Evolutionary conservation across 2,329 filamentous ascomycete species (phyloP).

Genomic region (Penicillium sp.): DNA sequence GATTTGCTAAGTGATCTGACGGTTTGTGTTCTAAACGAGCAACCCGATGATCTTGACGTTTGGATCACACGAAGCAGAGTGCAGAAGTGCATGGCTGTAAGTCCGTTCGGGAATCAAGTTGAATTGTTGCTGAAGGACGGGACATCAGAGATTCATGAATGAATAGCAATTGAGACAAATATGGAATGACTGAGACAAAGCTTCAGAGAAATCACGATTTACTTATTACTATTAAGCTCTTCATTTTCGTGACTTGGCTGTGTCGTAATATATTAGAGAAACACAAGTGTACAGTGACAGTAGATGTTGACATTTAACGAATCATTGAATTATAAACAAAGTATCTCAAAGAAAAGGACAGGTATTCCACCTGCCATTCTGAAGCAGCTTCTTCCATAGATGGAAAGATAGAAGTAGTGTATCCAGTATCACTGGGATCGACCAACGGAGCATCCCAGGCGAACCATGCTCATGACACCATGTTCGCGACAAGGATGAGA

Average conservation of each 20-base stretch:
- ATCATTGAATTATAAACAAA: slow-evolving; percentile 22
- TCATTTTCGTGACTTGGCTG: no score
- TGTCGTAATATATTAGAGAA: background rate
- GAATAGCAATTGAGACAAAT: background rate
- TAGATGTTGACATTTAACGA: slow-evolving; percentile 12
- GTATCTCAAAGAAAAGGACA: slow-evolving; percentile 5
- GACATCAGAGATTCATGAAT: background rate
- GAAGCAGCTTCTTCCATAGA: slow-evolving; percentile 1
- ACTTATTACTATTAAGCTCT: no score
- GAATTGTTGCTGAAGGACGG: background rate
- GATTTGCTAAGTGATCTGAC: no score
- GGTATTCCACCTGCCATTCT: slow-evolving; percentile 3
- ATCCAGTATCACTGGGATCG: background rate
- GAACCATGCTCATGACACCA: background rate
- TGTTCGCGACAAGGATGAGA: background rate
- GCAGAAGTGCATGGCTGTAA: no score
- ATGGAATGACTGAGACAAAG: no score
- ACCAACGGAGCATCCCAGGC: background rate
- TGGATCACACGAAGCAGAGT: no score
- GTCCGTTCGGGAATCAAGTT: no score
- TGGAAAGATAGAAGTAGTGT: background rate
- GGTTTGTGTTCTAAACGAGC: no score
- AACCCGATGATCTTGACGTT: no score
- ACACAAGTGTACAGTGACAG: background rate
- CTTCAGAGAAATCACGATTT: no score